Evolutionary conservation across 73 alveolate genomes (phyloP).

Genomic region (Halteria grandinella): DNA sequence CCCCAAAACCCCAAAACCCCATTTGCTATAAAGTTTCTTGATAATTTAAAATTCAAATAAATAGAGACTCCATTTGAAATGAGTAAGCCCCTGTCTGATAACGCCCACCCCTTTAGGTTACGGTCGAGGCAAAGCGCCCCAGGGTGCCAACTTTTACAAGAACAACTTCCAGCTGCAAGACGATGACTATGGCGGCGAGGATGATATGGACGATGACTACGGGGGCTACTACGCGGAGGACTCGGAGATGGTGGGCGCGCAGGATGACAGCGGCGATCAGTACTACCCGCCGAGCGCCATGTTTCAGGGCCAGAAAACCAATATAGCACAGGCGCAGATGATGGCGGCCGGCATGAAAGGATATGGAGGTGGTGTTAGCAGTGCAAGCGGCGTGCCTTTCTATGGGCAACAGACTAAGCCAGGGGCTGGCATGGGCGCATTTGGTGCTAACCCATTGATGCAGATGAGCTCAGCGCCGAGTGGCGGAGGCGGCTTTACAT

Average conservation of each 20-base stretch:
- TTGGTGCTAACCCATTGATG: background rate
- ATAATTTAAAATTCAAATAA: too few species aligned
- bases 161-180: background rate
- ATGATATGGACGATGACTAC: slow-evolving; percentile 30
- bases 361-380: slow-evolving; percentile 4
- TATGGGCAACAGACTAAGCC: slow-evolving; percentile 38
- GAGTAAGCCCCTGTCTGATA: too few species aligned
- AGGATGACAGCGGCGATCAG: slow-evolving; percentile 1
- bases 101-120: too few species aligned
- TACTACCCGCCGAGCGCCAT: slow-evolving; percentile 29
- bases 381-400: slow-evolving; percentile 37
- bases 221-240: background rate
- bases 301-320: background rate
- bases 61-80: too few species aligned
- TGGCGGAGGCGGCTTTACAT: slow-evolving; percentile 60
- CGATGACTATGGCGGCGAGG: slow-evolving; percentile 54
- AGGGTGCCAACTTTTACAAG: too few species aligned
- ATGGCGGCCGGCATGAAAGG: background rate
- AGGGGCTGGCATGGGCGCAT: slow-evolving; percentile 30
- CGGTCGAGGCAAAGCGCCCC: too few species aligned
- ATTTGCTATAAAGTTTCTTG: too few species aligned
- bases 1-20: too few species aligned
- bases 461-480: too few species aligned
- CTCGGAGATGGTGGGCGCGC: background rate
- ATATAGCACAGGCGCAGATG: background rate